Evolutionary conservation across 768 basidiomycete genomes (phyloP).

Genomic region (Gymnopilus dilepis): DNA sequence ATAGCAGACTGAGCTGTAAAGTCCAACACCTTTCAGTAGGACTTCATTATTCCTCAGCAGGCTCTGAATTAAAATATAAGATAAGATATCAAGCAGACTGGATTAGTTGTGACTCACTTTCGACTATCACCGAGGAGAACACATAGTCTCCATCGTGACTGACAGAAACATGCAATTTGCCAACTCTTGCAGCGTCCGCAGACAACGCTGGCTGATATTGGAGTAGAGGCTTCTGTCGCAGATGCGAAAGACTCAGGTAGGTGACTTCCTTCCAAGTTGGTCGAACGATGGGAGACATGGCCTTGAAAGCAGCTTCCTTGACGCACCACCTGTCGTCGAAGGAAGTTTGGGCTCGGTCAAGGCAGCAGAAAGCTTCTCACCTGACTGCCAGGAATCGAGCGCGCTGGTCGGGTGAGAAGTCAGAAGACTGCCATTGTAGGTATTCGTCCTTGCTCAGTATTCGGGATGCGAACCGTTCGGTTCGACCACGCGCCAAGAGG

Average conservation of each 20-base stretch:
- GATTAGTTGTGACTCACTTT: conserved; percentile 46
- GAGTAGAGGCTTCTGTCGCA: conserved; percentile 42
- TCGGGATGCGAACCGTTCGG: conserved; percentile 55
- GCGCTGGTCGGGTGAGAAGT: conserved; percentile 25
- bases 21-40: too few relatives aligned
- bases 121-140: conserved; percentile 68
- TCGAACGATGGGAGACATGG: conserved; percentile 63
- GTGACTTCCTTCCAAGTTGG: conserved; percentile 81
- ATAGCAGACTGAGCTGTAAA: too few relatives aligned
- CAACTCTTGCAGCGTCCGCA: conserved; percentile 28
- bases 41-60: not conserved
- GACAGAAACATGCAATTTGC: conserved; percentile 67
- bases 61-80: too few relatives aligned
- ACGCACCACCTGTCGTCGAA: conserved; percentile 67
- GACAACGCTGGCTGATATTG: conserved; percentile 47
- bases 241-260: conserved; percentile 41
- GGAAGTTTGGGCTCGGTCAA: conserved; percentile 10
- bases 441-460: conserved; percentile 64
- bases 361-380: conserved; percentile 38
- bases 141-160: conserved; percentile 87
- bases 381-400: conserved; percentile 73
- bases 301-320: conserved; percentile 90
- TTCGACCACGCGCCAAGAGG: conserved; percentile 54
- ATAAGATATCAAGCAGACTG: too few relatives aligned
- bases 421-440: conserved; percentile 43